phyloP scores from a whole-genome alignment of 164 flowering plant genomes.

The Echeveria elegans region DNA sequence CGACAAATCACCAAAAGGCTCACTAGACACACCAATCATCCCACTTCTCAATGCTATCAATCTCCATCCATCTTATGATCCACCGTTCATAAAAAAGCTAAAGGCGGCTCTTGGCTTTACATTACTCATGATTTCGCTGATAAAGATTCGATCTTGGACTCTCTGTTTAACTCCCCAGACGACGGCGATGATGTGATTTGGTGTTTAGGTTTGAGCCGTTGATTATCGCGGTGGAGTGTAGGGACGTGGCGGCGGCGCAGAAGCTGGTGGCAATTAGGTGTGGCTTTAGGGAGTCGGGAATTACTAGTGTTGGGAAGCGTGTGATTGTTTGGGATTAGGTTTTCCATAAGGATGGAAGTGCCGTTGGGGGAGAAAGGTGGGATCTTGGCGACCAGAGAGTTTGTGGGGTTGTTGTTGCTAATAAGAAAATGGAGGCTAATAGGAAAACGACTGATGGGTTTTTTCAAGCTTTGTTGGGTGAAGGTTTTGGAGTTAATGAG shows the following conservation, averaged over 20 bases:
- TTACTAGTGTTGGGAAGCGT: conserved; percentile 52
- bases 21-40: conserved; percentile 59
- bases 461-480: conserved; percentile 27
- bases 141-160: conserved; percentile 6
- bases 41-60: conserved; percentile 63
- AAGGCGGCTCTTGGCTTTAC: conserved; percentile 71
- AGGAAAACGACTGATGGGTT: conserved; percentile 61
- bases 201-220: conserved; percentile 83
- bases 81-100: conserved; percentile 61
- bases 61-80: conserved; percentile 49
- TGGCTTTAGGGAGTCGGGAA: conserved; percentile 87
- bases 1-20: conserved; percentile 85
- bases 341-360: conserved; percentile 78
- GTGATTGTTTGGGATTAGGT: conserved; percentile 69
- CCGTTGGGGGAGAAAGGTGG: conserved; percentile 48
- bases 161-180: too few species aligned
- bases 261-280: conserved; percentile 40
- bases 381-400: conserved; percentile 55
- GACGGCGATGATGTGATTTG: conserved; percentile 26
- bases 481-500: conserved; percentile 16
- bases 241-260: conserved; percentile 47
- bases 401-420: conserved; percentile 63
- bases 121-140: conserved; percentile 56
- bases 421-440: conserved; percentile 71
- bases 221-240: conserved; percentile 73